Evolutionary conservation across 1,139 yeast genomes (phyloP), one percentile per base, ranked within the genome.

Genomic region (Suhomyces bolitotheri): DNA sequence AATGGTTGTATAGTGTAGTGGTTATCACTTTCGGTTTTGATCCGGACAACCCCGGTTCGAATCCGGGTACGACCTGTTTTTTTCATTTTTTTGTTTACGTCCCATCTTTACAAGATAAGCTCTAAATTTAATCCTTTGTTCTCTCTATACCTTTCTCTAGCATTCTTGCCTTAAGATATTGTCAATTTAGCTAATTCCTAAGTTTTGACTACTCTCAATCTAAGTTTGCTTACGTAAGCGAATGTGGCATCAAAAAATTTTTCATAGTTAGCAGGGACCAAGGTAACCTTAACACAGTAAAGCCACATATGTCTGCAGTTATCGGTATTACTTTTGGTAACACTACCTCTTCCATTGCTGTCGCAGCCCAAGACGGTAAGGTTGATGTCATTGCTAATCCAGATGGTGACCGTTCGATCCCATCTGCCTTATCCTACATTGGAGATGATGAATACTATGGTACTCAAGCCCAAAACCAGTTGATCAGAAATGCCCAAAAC

Each of bases 371-470:
- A 56, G 97, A 90, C 53, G 95, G 96, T 41, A 87, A 85, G 62
- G 95, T 89, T 43, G 97, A 92, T 58, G 96, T 92, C 47, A 92
- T 92, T 62, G 98, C 98, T 51, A 92, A 92, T 78, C 97, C 95
- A 52, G 98, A 92, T 59, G 99, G 99, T 62, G 98, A 94, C 67
- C 89, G 98, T 71, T 78, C 94, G 44, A 92, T 92, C 58, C 96
- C 97, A 45, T 85, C 97, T 16, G 86, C 86, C 39, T 74, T 92
- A 46, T 82, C 97, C 11, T 92, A 90, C 62, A 89, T 89, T 44
- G 96, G 95, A 45, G 82, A 77, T 38, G 97, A 92, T 61, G 98
- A 92, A 70, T 92, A 87, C 69, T 97, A 92, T 60, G 99, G 99
- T 43, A 84, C 88, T 46, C 97, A 94, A 71, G 98, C 98, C 43